Evolutionary conservation across 352 stramenopile genomes (phyloP).

Genomic region (Phytophthora podocarpi): DNA sequence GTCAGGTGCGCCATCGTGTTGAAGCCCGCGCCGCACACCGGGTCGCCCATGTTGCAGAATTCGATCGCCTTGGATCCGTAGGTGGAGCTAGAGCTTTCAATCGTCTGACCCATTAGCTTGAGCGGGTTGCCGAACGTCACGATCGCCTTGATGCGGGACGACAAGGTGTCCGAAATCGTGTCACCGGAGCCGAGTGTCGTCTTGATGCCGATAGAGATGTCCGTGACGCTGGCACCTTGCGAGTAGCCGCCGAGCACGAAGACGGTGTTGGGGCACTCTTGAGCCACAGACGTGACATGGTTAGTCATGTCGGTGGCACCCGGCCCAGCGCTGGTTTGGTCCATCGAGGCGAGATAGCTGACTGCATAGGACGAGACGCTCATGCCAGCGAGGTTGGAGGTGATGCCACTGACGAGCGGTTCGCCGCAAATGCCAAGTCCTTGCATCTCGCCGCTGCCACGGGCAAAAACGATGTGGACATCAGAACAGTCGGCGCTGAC

Average conservation of each 20-base stretch:
- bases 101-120: conserved; percentile 33
- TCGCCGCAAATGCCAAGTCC: conserved; percentile 38
- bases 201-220: conserved; percentile 37
- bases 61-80: conserved; percentile 40
- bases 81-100: conserved; percentile 26
- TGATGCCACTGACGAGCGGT: conserved; percentile 37
- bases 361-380: conserved; percentile 43
- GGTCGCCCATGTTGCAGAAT: conserved; percentile 37
- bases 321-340: conserved; percentile 31
- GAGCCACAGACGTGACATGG: conserved; percentile 28
- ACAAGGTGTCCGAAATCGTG: conserved; percentile 27
- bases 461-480: conserved; percentile 40
- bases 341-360: conserved; percentile 28
- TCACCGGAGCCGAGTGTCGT: conserved; percentile 30
- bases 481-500: conserved; percentile 27
- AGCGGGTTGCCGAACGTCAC: conserved; percentile 47
- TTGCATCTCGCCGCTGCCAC: conserved; percentile 34
- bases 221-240: conserved; percentile 39
- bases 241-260: conserved; percentile 43
- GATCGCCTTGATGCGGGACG: conserved; percentile 36
- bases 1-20: conserved; percentile 38
- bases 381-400: conserved; percentile 33
- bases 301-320: conserved; percentile 45
- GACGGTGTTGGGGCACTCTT: conserved; percentile 36
- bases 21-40: conserved; percentile 37